Percentiles rank a stretch among this genome's conserved stretches.
phyloP scores from a whole-genome alignment of 1,284 basidiomycete species.

The Leccinum subfulvum region DNA sequence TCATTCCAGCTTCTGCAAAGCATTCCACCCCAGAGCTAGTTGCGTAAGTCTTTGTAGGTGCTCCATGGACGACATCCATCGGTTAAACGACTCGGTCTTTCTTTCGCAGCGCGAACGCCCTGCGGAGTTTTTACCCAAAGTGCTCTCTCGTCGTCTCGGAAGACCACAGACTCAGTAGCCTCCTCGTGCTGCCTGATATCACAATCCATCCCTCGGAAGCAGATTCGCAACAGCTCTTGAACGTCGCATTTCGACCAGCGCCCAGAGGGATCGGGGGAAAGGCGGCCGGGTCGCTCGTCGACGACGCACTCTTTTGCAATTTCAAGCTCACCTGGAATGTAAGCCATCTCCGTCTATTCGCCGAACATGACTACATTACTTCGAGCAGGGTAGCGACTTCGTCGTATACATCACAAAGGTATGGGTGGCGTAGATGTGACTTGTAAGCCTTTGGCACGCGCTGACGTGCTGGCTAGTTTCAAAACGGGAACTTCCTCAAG shows the following conservation, averaged over 20 bases:
- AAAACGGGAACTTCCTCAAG: slow-evolving; percentile 34
- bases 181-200: slow-evolving; percentile 54
- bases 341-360: slow-evolving; percentile 19
- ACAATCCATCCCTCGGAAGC: slow-evolving; percentile 36
- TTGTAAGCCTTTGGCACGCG: neutral
- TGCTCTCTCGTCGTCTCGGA: slow-evolving; percentile 57
- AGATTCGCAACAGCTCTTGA: slow-evolving; percentile 46
- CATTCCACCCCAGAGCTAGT: slow-evolving; percentile 43
- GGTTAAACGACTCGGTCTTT: slow-evolving; percentile 2
- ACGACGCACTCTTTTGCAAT: slow-evolving; percentile 52
- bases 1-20: slow-evolving; percentile 47
- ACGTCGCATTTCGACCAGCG: slow-evolving; percentile 48
- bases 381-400: slow-evolving; percentile 44
- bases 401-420: slow-evolving; percentile 46
- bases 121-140: slow-evolving; percentile 59
- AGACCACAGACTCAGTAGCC: slow-evolving; percentile 44
- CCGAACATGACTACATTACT: neutral
- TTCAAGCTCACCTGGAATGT: slow-evolving; percentile 64
- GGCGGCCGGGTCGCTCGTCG: slow-evolving; percentile 51
- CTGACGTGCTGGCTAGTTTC: slow-evolving; percentile 42
- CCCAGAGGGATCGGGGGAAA: slow-evolving; percentile 40
- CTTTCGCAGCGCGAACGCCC: slow-evolving; percentile 43
- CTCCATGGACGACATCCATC: slow-evolving; percentile 1
- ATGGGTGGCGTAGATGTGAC: neutral
- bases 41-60: slow-evolving; percentile 39